Percentiles rank a stretch among this genome's conserved stretches.
phyloP scores from a whole-genome alignment of 2,329 filamentous ascomycete species.

The Amauroascus verrucosus region DNA sequence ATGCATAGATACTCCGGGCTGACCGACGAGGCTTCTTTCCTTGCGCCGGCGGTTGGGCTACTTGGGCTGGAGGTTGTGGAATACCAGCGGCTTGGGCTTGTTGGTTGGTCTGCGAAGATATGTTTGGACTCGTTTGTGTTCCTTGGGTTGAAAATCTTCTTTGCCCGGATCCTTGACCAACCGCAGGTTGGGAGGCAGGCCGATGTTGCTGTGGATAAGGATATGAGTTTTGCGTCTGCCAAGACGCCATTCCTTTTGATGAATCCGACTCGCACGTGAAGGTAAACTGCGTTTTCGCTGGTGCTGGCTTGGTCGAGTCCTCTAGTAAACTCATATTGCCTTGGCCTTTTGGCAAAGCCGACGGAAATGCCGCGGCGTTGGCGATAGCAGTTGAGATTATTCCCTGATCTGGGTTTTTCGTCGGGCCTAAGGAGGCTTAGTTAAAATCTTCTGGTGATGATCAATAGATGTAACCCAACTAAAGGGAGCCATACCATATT shows the following conservation, averaged over 20 bases:
- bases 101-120: slow-evolving; percentile 29
- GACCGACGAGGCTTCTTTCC: slow-evolving; percentile 56
- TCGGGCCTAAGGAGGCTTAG: slow-evolving; percentile 26
- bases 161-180: slow-evolving; percentile 25
- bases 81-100: slow-evolving; percentile 21
- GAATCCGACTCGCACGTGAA: slow-evolving; percentile 92
- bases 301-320: slow-evolving; percentile 53
- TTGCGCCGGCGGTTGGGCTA: slow-evolving; percentile 38
- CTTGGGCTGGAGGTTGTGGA: slow-evolving; percentile 23
- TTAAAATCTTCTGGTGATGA: slow-evolving; percentile 6
- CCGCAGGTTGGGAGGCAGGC: slow-evolving; percentile 27
- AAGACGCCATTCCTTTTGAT: slow-evolving; percentile 59
- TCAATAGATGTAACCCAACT: not conserved
- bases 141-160: slow-evolving; percentile 43
- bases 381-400: slow-evolving; percentile 91
- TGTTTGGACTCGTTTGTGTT: slow-evolving; percentile 47
- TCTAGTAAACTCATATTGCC: slow-evolving; percentile 71
- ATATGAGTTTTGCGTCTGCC: slow-evolving; percentile 52
- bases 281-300: slow-evolving; percentile 81
- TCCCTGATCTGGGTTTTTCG: slow-evolving; percentile 49
- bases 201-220: slow-evolving; percentile 30
- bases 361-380: slow-evolving; percentile 62
- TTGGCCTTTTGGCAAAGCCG: slow-evolving; percentile 51
- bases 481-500: slow-evolving; percentile 14
- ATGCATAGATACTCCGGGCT: slow-evolving; percentile 58